Evolutionary conservation across 2,329 filamentous ascomycete species (phyloP), one percentile per base, ranked within the genome.

Genomic region (Colletotrichum sp.): DNA sequence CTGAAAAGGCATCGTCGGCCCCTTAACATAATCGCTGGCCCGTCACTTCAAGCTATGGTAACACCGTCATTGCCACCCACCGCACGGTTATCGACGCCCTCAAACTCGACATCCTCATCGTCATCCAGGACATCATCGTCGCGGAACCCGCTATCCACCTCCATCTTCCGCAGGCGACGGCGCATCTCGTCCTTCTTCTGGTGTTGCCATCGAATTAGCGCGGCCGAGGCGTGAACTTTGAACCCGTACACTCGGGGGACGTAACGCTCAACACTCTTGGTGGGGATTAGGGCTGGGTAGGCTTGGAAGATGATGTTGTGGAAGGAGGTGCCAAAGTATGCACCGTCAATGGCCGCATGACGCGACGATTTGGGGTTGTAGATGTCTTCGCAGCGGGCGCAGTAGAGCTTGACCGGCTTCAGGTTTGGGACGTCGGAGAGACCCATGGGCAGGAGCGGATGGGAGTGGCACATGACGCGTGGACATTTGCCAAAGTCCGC

Each of bases 291-390:
- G 29, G 94, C 92, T 8, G 97, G 96, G 83, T 98, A 98, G 69
- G 99, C 97, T 84, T 99, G 97, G 88, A 99, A 98, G 76, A 99
- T 92, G 84, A 99, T 98, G 86, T 98, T 98, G 89, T 98, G 96
- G 88, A 99, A 99, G 4, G 95, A 98, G 62, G 96, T 96, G 78
- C 97, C 97, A 79, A 99, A 99, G 89, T 98, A 99, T 77, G 97
- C 97, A 76, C 97, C 97, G 82, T 99, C 97, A 80, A 99, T 98
- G 73, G 94, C 91, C 65, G 96, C 95, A 85, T 99, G 97, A 33
- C 97, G 95, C 24, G 95, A 96, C 5, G 97, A 98, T 84, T 99
- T 99, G 58, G 97, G 97, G 85, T 98, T 98, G 89, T 99, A 99
- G 73, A 98, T 93, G 83, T 99, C 97, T 88, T 99, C 97, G 88